Evolutionary conservation across 2,329 filamentous ascomycete genomes (phyloP), one percentile per base, ranked within the genome.

Genomic region (Sporothrix protearum): DNA sequence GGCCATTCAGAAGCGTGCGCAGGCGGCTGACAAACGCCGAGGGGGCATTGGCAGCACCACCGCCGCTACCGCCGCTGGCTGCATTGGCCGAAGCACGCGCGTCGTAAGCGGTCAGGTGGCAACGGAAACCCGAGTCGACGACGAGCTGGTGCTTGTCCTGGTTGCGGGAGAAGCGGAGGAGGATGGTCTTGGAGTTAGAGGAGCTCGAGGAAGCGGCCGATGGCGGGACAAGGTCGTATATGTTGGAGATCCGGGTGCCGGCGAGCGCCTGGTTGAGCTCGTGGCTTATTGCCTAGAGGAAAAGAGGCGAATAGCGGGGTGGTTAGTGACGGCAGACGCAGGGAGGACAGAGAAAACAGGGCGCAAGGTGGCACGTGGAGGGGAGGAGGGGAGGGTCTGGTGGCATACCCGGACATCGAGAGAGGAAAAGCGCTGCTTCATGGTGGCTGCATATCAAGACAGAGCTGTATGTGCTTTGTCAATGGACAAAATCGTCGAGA

Each of bases 121-220:
- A 96, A 78, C 96, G 93, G 81, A 99, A 99, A 39, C 96, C 96
- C 1, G 93, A 96, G 80, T 99, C 96, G 77, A 99, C 89, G 68
- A 99, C 85, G 36, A 99, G 86, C 80, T 98, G 95, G 79, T 96
- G 91, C 81, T 94, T 94, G 76, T 91, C 87, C 78, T 95, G 91
- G 57, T 95, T 93, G 80, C 96, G 97, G 71, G 94, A 90, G 79
- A 99, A 96, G 79, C 97, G 98, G 81, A 99, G 87, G 78, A 98
- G 93, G 78, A 98, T 97, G 79, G 95, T 94, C 75, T 94, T 94
- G 74, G 93, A 97, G 2, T 63, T 33, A 4, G 73, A 45, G 1
- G 72, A 64, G 30, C 59, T 25, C n/a, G 74, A 67, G 2, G 69
- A 30, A 0, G 72, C 42, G 9, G 71, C 42, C 4, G 71, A 71